A percentile compares a stretch with the other conserved stretches of the same genome.
These are phyloP conservation scores for Hygrophoropsis aurantiaca DNA, from an alignment of 768 basidiomycete species.

Conservation along the genomic window DNA sequence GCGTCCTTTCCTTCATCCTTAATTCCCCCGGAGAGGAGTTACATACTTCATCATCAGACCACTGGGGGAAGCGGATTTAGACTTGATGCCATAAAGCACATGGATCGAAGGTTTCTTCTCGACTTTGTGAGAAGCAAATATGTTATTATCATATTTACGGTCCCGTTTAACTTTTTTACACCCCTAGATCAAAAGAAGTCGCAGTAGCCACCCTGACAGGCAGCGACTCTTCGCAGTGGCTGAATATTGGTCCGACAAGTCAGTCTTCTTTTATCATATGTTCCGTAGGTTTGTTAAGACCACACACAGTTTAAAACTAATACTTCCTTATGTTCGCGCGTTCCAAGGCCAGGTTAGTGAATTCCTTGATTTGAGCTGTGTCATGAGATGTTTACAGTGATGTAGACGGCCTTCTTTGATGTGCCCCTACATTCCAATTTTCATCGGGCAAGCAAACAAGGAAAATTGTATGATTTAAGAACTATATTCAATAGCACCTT, in stretches of 20 bases:
- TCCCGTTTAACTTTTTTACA: not conserved
- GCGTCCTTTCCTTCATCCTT: conserved; percentile 6
- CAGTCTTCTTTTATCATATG: conserved; percentile 17
- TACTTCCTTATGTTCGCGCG: conserved; percentile 58
- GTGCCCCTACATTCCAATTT: conserved; percentile 88
- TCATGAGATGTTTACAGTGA: conserved; percentile 1
- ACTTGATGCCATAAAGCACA: conserved; percentile 91
- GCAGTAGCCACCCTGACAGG: conserved; percentile 41
- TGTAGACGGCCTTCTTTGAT: conserved; percentile 90
- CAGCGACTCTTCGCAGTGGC: conserved; percentile 64
- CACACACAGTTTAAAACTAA: conserved; percentile 41
- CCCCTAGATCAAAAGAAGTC: conserved; percentile 52
- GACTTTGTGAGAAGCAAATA: conserved; percentile 55
- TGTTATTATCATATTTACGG: conserved; percentile 1
- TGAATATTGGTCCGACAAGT: conserved; percentile 84
- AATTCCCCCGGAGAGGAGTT: not conserved
- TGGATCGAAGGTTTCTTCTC: conserved; percentile 67
- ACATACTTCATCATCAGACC: conserved; percentile 41
- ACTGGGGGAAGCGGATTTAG: conserved; percentile 76
- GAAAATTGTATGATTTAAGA: conserved; percentile 72
- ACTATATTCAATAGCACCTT: conserved; percentile 70
- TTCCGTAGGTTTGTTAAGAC: not conserved
- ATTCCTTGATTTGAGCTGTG: not conserved
- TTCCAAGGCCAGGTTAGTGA: conserved; percentile 63
- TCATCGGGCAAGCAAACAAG: conserved; percentile 68